phyloP scores from a whole-genome alignment of 129 eudicot genomes.

The Silybum marianum region DNA sequence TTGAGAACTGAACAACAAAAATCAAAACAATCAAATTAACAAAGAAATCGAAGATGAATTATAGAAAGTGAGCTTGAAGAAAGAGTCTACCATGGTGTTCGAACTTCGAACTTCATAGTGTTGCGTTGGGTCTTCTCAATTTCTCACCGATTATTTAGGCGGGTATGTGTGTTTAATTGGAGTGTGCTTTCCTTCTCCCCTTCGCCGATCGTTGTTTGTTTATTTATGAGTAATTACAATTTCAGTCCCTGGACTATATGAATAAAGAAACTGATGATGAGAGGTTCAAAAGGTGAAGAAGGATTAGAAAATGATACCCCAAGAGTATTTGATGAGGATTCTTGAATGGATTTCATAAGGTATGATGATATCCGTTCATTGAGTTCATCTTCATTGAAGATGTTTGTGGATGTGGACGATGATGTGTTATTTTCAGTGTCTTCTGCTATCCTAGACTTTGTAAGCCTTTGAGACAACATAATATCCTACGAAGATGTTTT shows the following conservation, averaged over 20 bases:
- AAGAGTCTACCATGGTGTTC: slow-evolving; percentile 28
- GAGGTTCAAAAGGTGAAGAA: not conserved
- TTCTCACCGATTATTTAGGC: slow-evolving; percentile 41
- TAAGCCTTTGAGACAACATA: not conserved
- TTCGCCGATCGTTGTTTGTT: not conserved
- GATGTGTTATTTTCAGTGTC: not conserved
- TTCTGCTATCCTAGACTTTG: not conserved
- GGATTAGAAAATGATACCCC: not conserved
- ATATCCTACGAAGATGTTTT: not conserved
- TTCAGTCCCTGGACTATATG: not conserved
- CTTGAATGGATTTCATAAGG: not conserved
- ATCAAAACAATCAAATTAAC: not conserved
- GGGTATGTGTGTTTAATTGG: slow-evolving; percentile 34
- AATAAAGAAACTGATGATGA: not conserved
- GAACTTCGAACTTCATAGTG: slow-evolving; percentile 20
- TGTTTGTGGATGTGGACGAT: not conserved
- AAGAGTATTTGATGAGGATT: not conserved
- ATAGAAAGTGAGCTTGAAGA: slow-evolving; percentile 4
- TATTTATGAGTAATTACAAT: not conserved
- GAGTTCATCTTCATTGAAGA: not conserved
- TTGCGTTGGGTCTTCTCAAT: slow-evolving; percentile 27
- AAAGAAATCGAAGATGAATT: slow-evolving; percentile 5
- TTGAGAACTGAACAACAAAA: slow-evolving; percentile 66
- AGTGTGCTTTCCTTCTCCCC: slow-evolving; percentile 6
- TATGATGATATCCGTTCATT: not conserved